These are phyloP conservation scores for Pythium plurisporium DNA, from an alignment of 352 stramenopile genomes.

Conservation along the genomic window DNA sequence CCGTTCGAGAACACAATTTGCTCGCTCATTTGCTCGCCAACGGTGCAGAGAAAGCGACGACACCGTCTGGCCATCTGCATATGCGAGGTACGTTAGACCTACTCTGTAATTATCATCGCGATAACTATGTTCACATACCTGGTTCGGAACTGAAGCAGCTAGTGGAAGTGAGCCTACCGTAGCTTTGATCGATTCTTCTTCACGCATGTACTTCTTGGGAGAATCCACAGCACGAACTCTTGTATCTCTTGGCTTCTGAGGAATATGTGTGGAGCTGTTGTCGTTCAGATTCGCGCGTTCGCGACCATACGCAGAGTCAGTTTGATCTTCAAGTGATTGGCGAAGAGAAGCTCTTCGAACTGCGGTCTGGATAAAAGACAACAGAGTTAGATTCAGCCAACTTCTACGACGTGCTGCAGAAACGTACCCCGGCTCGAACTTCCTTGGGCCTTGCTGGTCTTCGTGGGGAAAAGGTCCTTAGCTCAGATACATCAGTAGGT, in stretches of 20 bases:
- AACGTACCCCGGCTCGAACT: not conserved
- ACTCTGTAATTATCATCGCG: too few relatives aligned
- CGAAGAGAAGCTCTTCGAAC: not conserved
- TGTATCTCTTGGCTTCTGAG: not conserved
- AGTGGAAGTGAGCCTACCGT: conserved; percentile 1
- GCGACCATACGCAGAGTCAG: not conserved
- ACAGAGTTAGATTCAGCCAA: not conserved
- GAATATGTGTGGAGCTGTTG: not conserved
- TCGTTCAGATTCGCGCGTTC: not conserved
- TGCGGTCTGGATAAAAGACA: not conserved
- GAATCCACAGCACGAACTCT: not conserved
- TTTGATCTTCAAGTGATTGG: not conserved
- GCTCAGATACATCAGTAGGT: not conserved
- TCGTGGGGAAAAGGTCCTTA: not conserved
- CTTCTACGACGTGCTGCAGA: too few relatives aligned
- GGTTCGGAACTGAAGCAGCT: conserved; percentile 9
- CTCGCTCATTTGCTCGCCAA: conserved; percentile 69
- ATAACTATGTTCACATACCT: too few relatives aligned
- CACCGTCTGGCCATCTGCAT: conserved; percentile 52
- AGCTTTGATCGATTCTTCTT: not conserved
- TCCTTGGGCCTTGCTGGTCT: not conserved
- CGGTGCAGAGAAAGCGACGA: conserved; percentile 60
- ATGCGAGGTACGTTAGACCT: too few relatives aligned
- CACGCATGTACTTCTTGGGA: not conserved
- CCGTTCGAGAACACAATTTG: conserved; percentile 76